Percentiles rank a stretch among this genome's conserved stretches.
These are phyloP conservation scores for Santalum album DNA, from an alignment of 164 flowering plant species.

Conservation along the genomic window DNA sequence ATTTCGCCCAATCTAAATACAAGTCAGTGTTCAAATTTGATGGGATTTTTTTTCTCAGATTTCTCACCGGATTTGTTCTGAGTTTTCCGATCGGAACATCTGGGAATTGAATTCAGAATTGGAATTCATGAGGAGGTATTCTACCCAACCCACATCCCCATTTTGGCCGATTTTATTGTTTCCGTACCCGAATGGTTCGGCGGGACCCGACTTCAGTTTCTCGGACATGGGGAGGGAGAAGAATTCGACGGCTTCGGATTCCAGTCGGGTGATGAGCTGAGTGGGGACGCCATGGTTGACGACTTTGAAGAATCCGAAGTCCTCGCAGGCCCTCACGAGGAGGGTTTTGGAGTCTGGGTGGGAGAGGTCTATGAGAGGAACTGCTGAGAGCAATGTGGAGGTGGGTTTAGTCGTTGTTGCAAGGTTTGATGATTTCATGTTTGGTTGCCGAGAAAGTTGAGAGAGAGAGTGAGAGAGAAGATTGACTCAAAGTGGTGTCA, in stretches of 20 bases:
- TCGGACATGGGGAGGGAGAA: conserved; percentile 23
- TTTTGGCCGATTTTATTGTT: conserved; percentile 26
- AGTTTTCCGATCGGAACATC: conserved; percentile 16
- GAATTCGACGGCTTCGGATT: conserved; percentile 23
- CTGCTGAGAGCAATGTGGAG: conserved; percentile 10
- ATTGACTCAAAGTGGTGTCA: background rate
- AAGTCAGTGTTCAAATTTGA: too few relatives aligned
- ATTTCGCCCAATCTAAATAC: too few relatives aligned
- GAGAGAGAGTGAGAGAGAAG: too few relatives aligned
- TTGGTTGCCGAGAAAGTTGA: background rate
- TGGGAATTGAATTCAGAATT: conserved; percentile 8
- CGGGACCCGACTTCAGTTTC: conserved; percentile 23
- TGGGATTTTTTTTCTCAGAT: too few relatives aligned
- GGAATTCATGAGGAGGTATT: conserved; percentile 24
- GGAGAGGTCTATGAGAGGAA: conserved; percentile 26
- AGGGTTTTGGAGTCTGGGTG: conserved; percentile 19
- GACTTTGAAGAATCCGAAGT: conserved; percentile 34
- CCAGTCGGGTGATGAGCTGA: conserved; percentile 21
- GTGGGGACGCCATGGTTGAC: conserved; percentile 31
- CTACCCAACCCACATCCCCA: conserved; percentile 38
- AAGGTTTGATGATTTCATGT: conserved; percentile 7
- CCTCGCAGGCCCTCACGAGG: conserved; percentile 32
- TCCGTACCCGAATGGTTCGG: conserved; percentile 29
- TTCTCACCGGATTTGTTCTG: conserved; percentile 21
- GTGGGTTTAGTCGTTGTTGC: conserved; percentile 8